Percentiles rank a stretch among this genome's conserved stretches.
phyloP scores from a whole-genome alignment of 2,329 filamentous ascomycete species.

The Rhynchosporium secalis region DNA sequence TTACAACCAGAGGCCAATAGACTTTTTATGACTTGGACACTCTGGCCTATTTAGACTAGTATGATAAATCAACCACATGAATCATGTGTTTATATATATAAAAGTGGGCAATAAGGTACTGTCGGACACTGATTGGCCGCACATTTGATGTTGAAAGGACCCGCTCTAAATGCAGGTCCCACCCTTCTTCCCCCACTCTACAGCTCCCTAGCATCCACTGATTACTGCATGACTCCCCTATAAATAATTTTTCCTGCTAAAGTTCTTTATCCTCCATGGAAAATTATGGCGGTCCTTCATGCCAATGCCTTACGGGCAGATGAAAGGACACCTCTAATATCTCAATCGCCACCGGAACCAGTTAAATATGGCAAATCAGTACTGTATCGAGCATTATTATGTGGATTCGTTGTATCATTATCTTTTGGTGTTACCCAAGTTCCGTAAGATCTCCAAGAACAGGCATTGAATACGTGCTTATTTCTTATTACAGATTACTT shows the following conservation, averaged over 20 bases:
- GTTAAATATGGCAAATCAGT: constrained; percentile 26
- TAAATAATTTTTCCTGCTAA: not conserved
- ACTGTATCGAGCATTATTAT: constrained; percentile 52
- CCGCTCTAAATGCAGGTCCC: too few relatives aligned
- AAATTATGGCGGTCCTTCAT: not conserved
- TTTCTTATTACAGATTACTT: constrained; percentile 41
- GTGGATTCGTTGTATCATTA: constrained; percentile 59
- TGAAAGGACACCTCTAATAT: constrained; percentile 25
- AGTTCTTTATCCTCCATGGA: not conserved
- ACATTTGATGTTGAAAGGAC: not conserved
- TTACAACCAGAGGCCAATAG: too few relatives aligned
- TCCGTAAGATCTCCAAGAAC: constrained; percentile 35
- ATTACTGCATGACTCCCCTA: not conserved
- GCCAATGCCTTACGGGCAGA: constrained; percentile 9
- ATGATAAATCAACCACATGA: not conserved
- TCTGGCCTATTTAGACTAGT: too few relatives aligned
- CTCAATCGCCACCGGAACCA: constrained; percentile 5
- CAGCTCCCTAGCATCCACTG: not conserved
- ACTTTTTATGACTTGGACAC: too few relatives aligned
- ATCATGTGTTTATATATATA: not conserved
- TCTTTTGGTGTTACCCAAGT: constrained; percentile 53
- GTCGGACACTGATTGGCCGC: not conserved
- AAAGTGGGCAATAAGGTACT: not conserved
- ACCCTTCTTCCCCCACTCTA: not conserved
- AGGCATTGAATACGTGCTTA: not conserved